These are phyloP conservation scores for Tricholoma terreum DNA, from an alignment of 768 basidiomycete genomes.

Conservation along the genomic window DNA sequence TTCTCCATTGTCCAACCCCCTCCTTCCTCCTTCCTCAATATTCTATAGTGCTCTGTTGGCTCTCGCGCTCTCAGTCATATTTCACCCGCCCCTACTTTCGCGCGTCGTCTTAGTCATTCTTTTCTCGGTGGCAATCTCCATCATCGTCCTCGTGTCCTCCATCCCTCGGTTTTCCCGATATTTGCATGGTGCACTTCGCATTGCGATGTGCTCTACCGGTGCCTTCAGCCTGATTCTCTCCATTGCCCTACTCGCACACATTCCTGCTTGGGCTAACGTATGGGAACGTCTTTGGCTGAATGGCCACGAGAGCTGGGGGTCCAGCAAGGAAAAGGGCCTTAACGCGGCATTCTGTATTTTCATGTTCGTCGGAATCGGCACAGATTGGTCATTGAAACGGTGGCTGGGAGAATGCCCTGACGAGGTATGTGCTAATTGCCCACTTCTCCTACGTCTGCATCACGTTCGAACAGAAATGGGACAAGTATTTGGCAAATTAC, in stretches of 20 bases:
- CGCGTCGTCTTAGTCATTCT: conserved; percentile 37
- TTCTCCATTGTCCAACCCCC: background rate
- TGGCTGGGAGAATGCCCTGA: conserved; percentile 68
- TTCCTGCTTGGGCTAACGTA: conserved; percentile 54
- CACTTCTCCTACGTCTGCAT: background rate
- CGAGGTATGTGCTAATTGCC: conserved; percentile 39
- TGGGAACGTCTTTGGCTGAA: conserved; percentile 62
- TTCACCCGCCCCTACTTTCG: conserved; percentile 35
- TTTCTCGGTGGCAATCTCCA: conserved; percentile 38
- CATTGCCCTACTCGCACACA: conserved; percentile 50
- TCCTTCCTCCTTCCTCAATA: background rate
- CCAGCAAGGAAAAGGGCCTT: conserved; percentile 52
- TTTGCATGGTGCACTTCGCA: conserved; percentile 47
- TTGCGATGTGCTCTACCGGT: conserved; percentile 51
- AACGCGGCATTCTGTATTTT: conserved; percentile 57
- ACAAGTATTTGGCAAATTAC: conserved; percentile 60
- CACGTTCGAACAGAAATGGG: conserved; percentile 53
- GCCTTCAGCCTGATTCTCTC: conserved; percentile 53
- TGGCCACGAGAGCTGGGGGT: conserved; percentile 51
- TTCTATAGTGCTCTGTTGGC: conserved; percentile 16
- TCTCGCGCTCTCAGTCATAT: conserved; percentile 15
- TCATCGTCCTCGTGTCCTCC: conserved; percentile 37
- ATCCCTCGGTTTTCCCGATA: conserved; percentile 44
- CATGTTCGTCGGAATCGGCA: conserved; percentile 39
- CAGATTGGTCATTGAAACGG: conserved; percentile 53